Evolutionary conservation across 2,329 filamentous ascomycete genomes (phyloP), one percentile per base, ranked within the genome.

Genomic region (Bipolaris gigantea): DNA sequence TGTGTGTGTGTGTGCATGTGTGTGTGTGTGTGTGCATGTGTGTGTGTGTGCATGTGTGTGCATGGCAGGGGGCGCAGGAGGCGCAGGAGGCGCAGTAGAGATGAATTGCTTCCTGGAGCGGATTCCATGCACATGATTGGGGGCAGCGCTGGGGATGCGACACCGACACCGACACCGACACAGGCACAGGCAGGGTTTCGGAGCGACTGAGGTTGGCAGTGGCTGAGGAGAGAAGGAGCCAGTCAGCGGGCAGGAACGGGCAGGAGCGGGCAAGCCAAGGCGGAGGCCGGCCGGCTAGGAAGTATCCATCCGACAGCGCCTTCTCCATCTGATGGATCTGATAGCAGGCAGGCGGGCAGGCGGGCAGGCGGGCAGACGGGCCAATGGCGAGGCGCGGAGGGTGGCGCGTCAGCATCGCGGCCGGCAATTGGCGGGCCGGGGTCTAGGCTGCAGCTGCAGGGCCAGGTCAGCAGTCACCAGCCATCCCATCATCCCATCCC

Each of bases 11-110:
- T n/a, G n/a, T n/a, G n/a, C n/a, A n/a, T n/a, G n/a, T n/a, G n/a
- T n/a, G n/a, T n/a, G n/a, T n/a, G n/a, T n/a, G n/a, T n/a, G n/a
- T n/a, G n/a, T n/a, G n/a, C n/a, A n/a, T n/a, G n/a, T n/a, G n/a
- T n/a, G n/a, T n/a, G n/a, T n/a, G n/a, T n/a, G n/a, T n/a, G n/a
- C n/a, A n/a, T n/a, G n/a, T n/a, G n/a, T n/a, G n/a, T n/a, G 55
- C 55, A 48, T 55, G 18, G 8, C 55, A 54, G 50, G 50, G 47
- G n/a, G n/a, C n/a, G n/a, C n/a, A n/a, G n/a, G n/a, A n/a, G n/a
- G n/a, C n/a, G n/a, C n/a, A n/a, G n/a, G n/a, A n/a, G n/a, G n/a
- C n/a, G n/a, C n/a, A n/a, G n/a, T n/a, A n/a, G n/a, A n/a, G n/a
- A n/a, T n/a, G n/a, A n/a, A n/a, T n/a, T n/a, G n/a, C n/a, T n/a